Percentiles rank a stretch among this genome's conserved stretches.
phyloP scores from a whole-genome alignment of 805 yeast genomes.

The Yamadazyma akitaensis region DNA sequence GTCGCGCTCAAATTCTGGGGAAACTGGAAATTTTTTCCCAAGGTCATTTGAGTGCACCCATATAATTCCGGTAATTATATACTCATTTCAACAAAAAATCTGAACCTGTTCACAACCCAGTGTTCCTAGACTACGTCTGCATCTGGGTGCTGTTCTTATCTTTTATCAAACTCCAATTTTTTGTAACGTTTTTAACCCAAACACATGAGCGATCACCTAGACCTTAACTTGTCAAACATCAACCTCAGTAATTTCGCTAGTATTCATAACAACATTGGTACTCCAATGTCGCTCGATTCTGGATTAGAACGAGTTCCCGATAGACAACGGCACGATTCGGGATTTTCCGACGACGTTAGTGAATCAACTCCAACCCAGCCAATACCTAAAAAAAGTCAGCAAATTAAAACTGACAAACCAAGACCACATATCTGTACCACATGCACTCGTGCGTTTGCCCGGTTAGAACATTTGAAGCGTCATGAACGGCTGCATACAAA shows the following conservation, averaged over 20 bases:
- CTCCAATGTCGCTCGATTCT: background rate
- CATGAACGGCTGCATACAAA: slow-evolving; percentile 94
- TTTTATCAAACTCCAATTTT: background rate
- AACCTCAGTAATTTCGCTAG: background rate
- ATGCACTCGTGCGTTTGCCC: slow-evolving; percentile 93
- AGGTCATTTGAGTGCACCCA: slow-evolving; percentile 4
- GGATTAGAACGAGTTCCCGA: background rate
- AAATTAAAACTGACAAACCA: slow-evolving; percentile 88
- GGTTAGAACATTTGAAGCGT: slow-evolving; percentile 89
- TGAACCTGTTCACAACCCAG: background rate
- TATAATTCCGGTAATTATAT: background rate
- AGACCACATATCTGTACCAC: slow-evolving; percentile 87
- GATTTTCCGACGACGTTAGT: background rate
- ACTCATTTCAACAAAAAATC: background rate
- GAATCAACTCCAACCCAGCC: slow-evolving; percentile 43
- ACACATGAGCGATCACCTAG: slow-evolving; percentile 4
- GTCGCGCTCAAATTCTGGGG: slow-evolving; percentile 5
- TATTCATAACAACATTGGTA: background rate
- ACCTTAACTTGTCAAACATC: background rate
- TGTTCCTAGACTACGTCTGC: background rate
- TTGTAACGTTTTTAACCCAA: background rate
- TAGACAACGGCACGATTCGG: background rate
- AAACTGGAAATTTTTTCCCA: slow-evolving; percentile 4
- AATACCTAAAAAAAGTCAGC: slow-evolving; percentile 80
- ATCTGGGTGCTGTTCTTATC: background rate